A percentile compares a stretch with the other conserved stretches of the same genome.
Conservation (phyloP, 2,329 filamentous ascomycete genomes). For the Phialocephala sp. region DNA sequence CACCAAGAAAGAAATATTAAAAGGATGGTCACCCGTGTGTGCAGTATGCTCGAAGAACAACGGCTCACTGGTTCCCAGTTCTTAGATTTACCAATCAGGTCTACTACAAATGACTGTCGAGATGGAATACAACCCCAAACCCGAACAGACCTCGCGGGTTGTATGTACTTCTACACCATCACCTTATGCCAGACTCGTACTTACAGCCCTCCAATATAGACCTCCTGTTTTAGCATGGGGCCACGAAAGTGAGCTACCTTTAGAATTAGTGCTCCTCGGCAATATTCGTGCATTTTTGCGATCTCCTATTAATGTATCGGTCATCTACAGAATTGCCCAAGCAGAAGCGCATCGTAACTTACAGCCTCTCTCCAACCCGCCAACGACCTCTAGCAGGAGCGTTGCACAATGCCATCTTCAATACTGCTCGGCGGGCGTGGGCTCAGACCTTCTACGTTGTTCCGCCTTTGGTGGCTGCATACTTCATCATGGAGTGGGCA, state of each 20-base stretch:
- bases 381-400: conserved; percentile 83
- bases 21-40: no score
- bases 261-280: no score
- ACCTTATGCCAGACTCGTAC: background rate
- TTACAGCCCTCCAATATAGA: background rate
- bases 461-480: conserved; percentile 78
- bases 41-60: no score
- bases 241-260: no score
- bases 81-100: no score
- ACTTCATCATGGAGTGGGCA: conserved; percentile 86
- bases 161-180: background rate
- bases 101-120: background rate
- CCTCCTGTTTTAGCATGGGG: background rate
- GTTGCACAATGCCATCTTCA: conserved; percentile 84
- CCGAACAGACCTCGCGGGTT: conserved; percentile 13
- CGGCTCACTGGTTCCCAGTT: no score
- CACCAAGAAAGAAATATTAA: no score
- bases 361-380: conserved; percentile 81
- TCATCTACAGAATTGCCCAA: conserved; percentile 27
- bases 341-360: conserved; percentile 69
- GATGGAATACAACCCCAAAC: conserved; percentile 18
- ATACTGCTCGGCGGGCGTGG: conserved; percentile 83
- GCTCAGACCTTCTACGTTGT: conserved; percentile 86
- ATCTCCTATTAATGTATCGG: no score
- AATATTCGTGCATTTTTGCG: no score